phyloP scores from a whole-genome alignment of 2,329 filamentous ascomycete species.

The Ceratocystis cacaofunesta region DNA sequence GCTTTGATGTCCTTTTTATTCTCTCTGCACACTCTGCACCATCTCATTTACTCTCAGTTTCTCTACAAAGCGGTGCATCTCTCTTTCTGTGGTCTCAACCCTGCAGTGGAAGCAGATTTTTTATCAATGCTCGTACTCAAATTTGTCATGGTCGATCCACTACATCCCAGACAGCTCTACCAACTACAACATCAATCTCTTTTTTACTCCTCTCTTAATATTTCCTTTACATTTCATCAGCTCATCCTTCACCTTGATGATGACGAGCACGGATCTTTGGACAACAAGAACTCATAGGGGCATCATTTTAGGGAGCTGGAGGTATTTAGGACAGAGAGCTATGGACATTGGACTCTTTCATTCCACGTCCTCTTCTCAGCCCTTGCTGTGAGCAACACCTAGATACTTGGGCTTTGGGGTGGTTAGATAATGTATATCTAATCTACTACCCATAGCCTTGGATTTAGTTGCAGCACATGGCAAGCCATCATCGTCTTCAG shows the following conservation, averaged over 20 bases:
- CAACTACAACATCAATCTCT: background rate
- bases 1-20: background rate
- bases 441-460: background rate
- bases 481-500: slow-evolving; percentile 36
- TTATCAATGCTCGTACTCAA: background rate
- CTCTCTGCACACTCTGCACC: background rate
- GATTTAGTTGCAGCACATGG: background rate
- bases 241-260: background rate
- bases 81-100: background rate
- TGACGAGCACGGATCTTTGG: background rate
- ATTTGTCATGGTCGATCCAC: background rate
- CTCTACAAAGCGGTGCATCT: background rate
- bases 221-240: background rate
- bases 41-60: background rate
- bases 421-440: background rate
- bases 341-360: background rate
- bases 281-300: background rate
- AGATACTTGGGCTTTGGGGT: slow-evolving; percentile 22
- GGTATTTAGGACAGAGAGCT: slow-evolving; percentile 1
- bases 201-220: background rate
- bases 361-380: background rate
- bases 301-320: background rate
- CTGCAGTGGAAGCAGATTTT: background rate
- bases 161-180: background rate
- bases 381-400: background rate